Percentiles rank a stretch among this genome's conserved stretches.
Conservation (phyloP, 140 eudicot species). For the Artemisia princeps region DNA sequence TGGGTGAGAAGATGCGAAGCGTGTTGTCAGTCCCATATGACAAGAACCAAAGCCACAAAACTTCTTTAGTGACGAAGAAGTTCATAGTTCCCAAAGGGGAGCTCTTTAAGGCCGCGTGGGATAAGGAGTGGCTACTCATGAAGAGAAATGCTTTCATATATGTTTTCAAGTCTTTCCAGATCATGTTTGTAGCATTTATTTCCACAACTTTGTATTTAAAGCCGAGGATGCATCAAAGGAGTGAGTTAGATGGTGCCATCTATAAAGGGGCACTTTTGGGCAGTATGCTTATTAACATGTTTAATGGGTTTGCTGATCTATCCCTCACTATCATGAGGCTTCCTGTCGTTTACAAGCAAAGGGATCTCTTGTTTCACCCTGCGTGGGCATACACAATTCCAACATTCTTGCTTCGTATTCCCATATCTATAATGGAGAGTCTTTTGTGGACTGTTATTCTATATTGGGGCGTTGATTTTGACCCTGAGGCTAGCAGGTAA, state of each 20-base stretch:
- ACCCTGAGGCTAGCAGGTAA: slow-evolving; percentile 49
- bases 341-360: slow-evolving; percentile 60
- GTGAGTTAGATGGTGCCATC: slow-evolving; percentile 32
- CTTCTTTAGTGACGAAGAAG: slow-evolving; percentile 33
- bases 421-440: slow-evolving; percentile 55
- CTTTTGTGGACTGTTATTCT: slow-evolving; percentile 45
- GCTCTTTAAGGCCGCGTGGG: slow-evolving; percentile 61
- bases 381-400: slow-evolving; percentile 77
- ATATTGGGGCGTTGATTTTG: slow-evolving; percentile 55
- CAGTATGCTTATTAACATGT: slow-evolving; percentile 51
- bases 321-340: slow-evolving; percentile 51
- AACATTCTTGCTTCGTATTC: slow-evolving; percentile 52
- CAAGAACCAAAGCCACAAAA: slow-evolving; percentile 38
- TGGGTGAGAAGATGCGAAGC: slow-evolving; percentile 38
- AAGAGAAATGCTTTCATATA: slow-evolving; percentile 52
- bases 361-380: slow-evolving; percentile 54
- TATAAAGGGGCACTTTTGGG: slow-evolving; percentile 44
- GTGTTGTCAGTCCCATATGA: slow-evolving; percentile 51
- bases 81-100: slow-evolving; percentile 40
- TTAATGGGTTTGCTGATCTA: slow-evolving; percentile 51
- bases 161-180: slow-evolving; percentile 49
- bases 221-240: slow-evolving; percentile 39
- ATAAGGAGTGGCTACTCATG: slow-evolving; percentile 62
- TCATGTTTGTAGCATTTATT: slow-evolving; percentile 38
- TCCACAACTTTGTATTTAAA: slow-evolving; percentile 47